phyloP scores from a whole-genome alignment of 495 filamentous ascomycete species.

The Hypomontagnella submonticulosa region DNA sequence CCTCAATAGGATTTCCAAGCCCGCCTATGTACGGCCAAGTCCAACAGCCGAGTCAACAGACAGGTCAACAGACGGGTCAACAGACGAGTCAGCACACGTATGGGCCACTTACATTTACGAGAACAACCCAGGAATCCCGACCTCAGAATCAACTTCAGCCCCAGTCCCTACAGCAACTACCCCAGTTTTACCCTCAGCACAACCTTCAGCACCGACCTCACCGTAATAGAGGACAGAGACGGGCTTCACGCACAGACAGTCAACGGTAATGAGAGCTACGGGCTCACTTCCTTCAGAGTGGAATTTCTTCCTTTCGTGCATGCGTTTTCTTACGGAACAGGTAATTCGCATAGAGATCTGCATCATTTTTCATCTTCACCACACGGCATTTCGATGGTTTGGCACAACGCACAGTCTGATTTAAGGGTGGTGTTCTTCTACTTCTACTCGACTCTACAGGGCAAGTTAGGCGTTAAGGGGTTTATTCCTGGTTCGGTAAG shows the following conservation, averaged over 20 bases:
- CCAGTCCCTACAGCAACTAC: no score
- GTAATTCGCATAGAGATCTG: conserved; percentile 42
- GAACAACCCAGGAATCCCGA: neutral
- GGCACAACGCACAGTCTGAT: conserved; percentile 30
- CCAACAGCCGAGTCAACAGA: no score
- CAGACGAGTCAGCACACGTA: no score
- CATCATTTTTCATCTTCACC: conserved; percentile 30
- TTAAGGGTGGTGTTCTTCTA: conserved; percentile 18
- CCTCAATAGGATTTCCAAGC: neutral
- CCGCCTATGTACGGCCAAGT: no score
- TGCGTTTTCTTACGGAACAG: conserved; percentile 35
- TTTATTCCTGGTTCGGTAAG: conserved; percentile 10
- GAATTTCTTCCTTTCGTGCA: conserved; percentile 25
- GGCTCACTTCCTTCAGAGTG: neutral
- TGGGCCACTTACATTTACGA: no score
- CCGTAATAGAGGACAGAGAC: conserved; percentile 6
- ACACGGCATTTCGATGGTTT: conserved; percentile 37
- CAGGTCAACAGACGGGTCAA: no score
- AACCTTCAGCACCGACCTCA: neutral
- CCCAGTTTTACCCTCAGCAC: neutral
- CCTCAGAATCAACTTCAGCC: neutral
- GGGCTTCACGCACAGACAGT: neutral
- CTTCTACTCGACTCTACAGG: conserved; percentile 24
- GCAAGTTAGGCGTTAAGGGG: conserved; percentile 38
- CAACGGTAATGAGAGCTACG: conserved; percentile 1